A percentile compares a stretch with the other conserved stretches of the same genome.
phyloP scores from a whole-genome alignment of 495 filamentous ascomycete species.

The Lasiosphaeria hispida region DNA sequence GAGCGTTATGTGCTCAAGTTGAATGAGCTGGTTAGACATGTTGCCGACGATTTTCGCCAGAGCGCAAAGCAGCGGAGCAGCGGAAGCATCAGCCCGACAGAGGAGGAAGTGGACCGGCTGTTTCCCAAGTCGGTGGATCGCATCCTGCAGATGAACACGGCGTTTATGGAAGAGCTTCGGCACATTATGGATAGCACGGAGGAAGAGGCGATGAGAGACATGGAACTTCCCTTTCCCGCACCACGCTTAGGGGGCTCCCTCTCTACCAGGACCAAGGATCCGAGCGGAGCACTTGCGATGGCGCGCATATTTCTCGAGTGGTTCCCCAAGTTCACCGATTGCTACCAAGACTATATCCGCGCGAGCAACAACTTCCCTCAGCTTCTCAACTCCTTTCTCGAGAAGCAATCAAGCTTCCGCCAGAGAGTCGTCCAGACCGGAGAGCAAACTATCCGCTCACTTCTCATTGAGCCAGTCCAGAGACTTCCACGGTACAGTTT shows the following conservation, averaged over 20 bases:
- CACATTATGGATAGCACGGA: slow-evolving; percentile 79
- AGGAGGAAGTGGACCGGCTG: slow-evolving; percentile 66
- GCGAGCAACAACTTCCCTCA: slow-evolving; percentile 81
- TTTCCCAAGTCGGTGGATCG: slow-evolving; percentile 77
- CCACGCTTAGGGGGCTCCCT: slow-evolving; percentile 46
- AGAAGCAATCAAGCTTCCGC: slow-evolving; percentile 76
- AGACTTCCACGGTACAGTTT: slow-evolving; percentile 91
- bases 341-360: slow-evolving; percentile 87
- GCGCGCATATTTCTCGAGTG: slow-evolving; percentile 77
- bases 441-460: slow-evolving; percentile 86
- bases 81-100: slow-evolving; percentile 68
- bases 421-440: slow-evolving; percentile 76
- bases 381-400: slow-evolving; percentile 69
- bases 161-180: slow-evolving; percentile 71
- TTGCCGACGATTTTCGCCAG: slow-evolving; percentile 69
- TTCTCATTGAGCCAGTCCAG: slow-evolving; percentile 95
- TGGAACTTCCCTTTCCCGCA: slow-evolving; percentile 44
- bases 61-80: slow-evolving; percentile 57
- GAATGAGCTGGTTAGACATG: slow-evolving; percentile 71
- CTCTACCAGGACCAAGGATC: slow-evolving; percentile 56
- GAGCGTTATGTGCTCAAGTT: slow-evolving; percentile 88
- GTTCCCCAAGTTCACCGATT: slow-evolving; percentile 85
- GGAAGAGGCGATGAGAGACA: slow-evolving; percentile 68
- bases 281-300: slow-evolving; percentile 70
- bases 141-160: slow-evolving; percentile 76